Evolutionary conservation across 148 eudicot genomes (phyloP), one percentile per base, ranked within the genome.

Genomic region (Vaccinium myrtillus): DNA sequence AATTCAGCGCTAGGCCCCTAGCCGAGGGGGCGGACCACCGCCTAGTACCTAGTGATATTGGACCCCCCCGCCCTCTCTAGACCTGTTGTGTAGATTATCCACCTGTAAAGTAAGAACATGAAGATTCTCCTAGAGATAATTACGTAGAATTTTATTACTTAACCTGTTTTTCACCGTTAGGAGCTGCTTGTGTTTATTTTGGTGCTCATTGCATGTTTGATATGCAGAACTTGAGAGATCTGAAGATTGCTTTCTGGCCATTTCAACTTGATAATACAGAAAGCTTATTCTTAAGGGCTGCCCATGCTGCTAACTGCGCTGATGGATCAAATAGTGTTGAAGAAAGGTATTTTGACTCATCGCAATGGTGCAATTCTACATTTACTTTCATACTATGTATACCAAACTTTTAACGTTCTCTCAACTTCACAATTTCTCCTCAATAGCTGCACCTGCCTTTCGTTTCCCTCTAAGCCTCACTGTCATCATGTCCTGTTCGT

Each of bases 201-300:
- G 49, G 75, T 75, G 67, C 50, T 87, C 21, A 75, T 49, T 49
- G 39, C 80, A 70, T 51, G 69, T 76, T 65, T 74, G 36, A 36
- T 81, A 23, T 81, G 78, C 91, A 95, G 98, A 90, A 87, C 70
- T 86, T 95, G 90, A 92, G 88, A 84, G 91, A 91, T 84, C 91
- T 95, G 88, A 95, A 95, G 91, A 82, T 88, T 82, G 90, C 94
- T 82, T 94, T 93, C 84, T 95, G 98, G 98, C 98, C 98, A 85
- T 95, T 95, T 88, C 94, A 93, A 84, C 93, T 90, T 88, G 93
- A 90, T 85, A 92, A 83, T 81, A 80, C 88, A 48, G 88, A 86
- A 67, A 95, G 98, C 86, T 89, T 91, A 84, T 95, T 95, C 81
- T 82, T 95, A 81, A 91, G 94, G 86, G 98, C 98, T 81, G 98